Percentiles rank a stretch among this genome's conserved stretches.
phyloP scores from a whole-genome alignment of 345 rosid genomes.

The Salix purpurea region DNA sequence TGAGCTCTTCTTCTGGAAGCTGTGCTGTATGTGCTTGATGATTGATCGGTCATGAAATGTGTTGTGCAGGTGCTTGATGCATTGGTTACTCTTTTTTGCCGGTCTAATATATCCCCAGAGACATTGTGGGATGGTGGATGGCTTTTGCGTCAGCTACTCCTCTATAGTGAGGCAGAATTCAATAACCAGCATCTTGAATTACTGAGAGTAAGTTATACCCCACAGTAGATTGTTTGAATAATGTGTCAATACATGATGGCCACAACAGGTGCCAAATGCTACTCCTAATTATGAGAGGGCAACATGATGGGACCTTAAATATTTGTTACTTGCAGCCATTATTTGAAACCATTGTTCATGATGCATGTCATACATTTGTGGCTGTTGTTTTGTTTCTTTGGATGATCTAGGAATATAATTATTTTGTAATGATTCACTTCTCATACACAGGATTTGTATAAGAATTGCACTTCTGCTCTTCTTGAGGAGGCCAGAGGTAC shows the following conservation, averaged over 20 bases:
- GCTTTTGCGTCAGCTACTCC: slow-evolving; percentile 95
- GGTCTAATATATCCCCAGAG: slow-evolving; percentile 81
- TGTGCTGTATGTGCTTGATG: not conserved
- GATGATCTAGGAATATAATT: not conserved
- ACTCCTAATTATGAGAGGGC: not conserved
- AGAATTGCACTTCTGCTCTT: slow-evolving; percentile 47
- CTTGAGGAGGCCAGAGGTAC: slow-evolving; percentile 59
- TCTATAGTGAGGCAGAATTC: slow-evolving; percentile 80
- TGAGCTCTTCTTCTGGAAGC: not conserved
- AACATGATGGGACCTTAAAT: not conserved
- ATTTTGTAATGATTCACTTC: slow-evolving; percentile 1
- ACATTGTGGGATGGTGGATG: slow-evolving; percentile 96
- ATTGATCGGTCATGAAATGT: not conserved
- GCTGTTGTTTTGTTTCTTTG: not conserved
- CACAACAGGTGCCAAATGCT: no score
- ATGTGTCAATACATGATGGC: not conserved
- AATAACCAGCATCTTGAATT: slow-evolving; percentile 65
- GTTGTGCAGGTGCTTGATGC: slow-evolving; percentile 74
- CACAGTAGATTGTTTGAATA: not conserved
- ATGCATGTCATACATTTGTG: not conserved
- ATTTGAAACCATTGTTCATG: not conserved
- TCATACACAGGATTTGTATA: slow-evolving; percentile 63
- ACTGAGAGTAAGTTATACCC: slow-evolving; percentile 49
- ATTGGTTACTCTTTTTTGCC: slow-evolving; percentile 79
- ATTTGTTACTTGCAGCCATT: not conserved